phyloP scores from a whole-genome alignment of 1,139 yeast species.

The Lodderomyces margitis region DNA sequence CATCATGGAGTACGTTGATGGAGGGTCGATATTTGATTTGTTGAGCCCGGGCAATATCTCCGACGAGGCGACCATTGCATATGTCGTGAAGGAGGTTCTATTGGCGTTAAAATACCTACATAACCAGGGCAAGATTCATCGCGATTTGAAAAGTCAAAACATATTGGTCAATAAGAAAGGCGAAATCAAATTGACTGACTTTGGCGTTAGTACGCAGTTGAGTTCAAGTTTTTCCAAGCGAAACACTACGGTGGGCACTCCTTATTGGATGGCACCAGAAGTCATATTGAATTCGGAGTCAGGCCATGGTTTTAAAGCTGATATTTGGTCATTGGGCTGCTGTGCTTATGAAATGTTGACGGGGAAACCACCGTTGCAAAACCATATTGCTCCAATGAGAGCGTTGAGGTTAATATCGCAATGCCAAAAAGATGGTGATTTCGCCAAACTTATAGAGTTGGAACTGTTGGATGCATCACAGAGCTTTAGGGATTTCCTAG shows the following conservation, averaged over 20 bases:
- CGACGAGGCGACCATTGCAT: conserved; percentile 49
- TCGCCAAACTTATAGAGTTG: conserved; percentile 30
- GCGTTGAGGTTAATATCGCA: conserved; percentile 55
- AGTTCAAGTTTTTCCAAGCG: conserved; percentile 74
- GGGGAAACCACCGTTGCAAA: conserved; percentile 81
- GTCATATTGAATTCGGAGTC: conserved; percentile 73
- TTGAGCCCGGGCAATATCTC: conserved; percentile 57
- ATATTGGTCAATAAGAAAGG: conserved; percentile 66
- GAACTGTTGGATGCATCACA: conserved; percentile 23
- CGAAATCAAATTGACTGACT: conserved; percentile 89
- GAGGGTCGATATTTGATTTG: conserved; percentile 77
- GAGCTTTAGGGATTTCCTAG: conserved; percentile 54
- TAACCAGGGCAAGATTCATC: conserved; percentile 74
- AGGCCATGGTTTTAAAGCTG: conserved; percentile 87
- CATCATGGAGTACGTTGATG: conserved; percentile 79
- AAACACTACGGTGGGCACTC: conserved; percentile 95
- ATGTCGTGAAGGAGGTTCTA: conserved; percentile 59
- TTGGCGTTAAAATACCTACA: conserved; percentile 71
- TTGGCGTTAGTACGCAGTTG: conserved; percentile 90
- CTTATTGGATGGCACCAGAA: conserved; percentile 99
- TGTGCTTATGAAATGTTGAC: conserved; percentile 81
- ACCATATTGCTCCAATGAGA: conserved; percentile 71
- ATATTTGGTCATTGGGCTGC: conserved; percentile 94
- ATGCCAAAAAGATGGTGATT: conserved; percentile 34
- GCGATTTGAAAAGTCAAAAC: conserved; percentile 87